Conservation (phyloP, 192 early-diverging fungal genomes). For the Coemansia sp. region DNA sequence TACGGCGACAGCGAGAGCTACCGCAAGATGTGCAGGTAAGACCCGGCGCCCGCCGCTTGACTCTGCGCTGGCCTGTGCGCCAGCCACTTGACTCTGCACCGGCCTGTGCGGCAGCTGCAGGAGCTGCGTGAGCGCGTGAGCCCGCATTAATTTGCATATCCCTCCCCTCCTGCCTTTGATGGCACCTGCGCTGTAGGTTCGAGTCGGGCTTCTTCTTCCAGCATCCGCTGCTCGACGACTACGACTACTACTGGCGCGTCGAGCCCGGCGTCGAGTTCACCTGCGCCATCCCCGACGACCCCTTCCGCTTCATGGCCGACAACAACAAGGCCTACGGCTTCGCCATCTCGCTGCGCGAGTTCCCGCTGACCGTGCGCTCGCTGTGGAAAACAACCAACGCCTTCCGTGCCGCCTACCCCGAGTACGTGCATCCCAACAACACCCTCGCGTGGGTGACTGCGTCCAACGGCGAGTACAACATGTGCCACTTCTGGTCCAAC, state of each 20-base stretch:
- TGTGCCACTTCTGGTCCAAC: conserved; percentile 82
- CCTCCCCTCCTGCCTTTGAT: conserved; percentile 68
- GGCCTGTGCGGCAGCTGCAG: no score
- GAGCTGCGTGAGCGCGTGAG: conserved; percentile 9
- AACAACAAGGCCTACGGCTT: conserved; percentile 72
- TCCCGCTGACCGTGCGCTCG: conserved; percentile 49
- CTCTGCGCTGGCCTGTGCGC: no score
- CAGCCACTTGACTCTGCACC: no score
- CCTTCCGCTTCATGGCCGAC: conserved; percentile 70
- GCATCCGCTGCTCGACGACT: conserved; percentile 62
- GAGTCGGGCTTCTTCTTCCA: conserved; percentile 72
- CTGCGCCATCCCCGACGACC: conserved; percentile 73
- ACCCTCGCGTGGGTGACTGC: conserved; percentile 45
- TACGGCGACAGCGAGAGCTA: conserved; percentile 65
- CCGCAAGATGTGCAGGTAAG: conserved; percentile 64
- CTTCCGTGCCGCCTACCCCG: conserved; percentile 39
- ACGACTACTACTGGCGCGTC: conserved; percentile 82
- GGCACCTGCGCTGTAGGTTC: conserved; percentile 32
- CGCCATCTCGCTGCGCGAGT: conserved; percentile 58
- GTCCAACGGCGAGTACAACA: conserved; percentile 57
- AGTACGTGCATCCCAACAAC: conserved; percentile 32
- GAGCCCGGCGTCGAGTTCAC: conserved; percentile 74
- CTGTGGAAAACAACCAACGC: conserved; percentile 54
- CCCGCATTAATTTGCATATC: conserved; percentile 20
- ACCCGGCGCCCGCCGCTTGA: no score